These are phyloP conservation scores for Tricholoma terreum DNA, from an alignment of 768 basidiomycete genomes.

Conservation along the genomic window DNA sequence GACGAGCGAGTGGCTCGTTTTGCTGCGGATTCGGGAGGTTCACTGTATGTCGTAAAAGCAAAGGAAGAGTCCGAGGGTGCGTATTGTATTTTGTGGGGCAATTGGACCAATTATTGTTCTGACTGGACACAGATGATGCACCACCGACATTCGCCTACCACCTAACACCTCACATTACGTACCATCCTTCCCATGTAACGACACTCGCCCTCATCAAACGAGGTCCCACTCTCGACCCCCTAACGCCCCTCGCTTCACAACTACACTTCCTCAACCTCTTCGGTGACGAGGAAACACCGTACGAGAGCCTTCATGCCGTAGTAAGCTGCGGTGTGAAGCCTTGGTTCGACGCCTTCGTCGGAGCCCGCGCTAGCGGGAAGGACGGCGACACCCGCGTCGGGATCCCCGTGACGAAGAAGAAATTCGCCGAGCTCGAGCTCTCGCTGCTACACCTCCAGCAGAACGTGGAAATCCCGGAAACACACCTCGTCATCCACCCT, in stretches of 20 bases:
- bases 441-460: conserved; percentile 94
- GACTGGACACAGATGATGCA: conserved; percentile 51
- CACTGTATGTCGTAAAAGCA: conserved; percentile 79
- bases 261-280: conserved; percentile 92
- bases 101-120: conserved; percentile 11
- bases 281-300: conserved; percentile 85
- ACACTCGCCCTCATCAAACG: conserved; percentile 97
- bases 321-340: conserved; percentile 96
- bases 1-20: conserved; percentile 75
- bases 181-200: conserved; percentile 75
- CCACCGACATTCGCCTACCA: conserved; percentile 62
- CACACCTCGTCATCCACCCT: conserved; percentile 88
- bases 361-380: conserved; percentile 71
- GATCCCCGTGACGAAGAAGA: conserved; percentile 99
- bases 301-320: conserved; percentile 92
- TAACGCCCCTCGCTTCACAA: conserved; percentile 77
- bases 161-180: conserved; percentile 70
- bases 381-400: conserved; percentile 84
- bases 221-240: conserved; percentile 73
- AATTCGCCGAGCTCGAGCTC: conserved; percentile 96
- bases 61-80: conserved; percentile 74
- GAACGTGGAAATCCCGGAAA: conserved; percentile 98
- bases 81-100: conserved; percentile 13
- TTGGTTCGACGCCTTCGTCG: conserved; percentile 98
- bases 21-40: conserved; percentile 70